Evolutionary conservation across 768 basidiomycete genomes (phyloP), one percentile per base, ranked within the genome.

Genomic region (Russula brevipes): DNA sequence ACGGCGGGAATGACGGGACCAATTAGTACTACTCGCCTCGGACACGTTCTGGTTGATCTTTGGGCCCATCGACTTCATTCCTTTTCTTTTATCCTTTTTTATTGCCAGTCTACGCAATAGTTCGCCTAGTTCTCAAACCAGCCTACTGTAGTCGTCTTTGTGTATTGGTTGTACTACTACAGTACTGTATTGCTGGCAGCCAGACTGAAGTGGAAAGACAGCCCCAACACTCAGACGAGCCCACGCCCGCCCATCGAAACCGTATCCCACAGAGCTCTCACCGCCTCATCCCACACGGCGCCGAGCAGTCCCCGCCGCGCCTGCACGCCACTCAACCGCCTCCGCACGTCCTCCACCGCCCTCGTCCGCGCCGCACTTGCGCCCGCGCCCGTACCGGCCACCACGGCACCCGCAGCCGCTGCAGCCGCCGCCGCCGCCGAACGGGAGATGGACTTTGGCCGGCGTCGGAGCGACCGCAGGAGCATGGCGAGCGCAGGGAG

Each of bases 241-340:
- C 67, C 67, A n/a, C 67, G 51, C 7, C 67, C 67, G 8, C 67
- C 67, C 67, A 68, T 68, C 30, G 51, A 35, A 4, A 66, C 59
- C 2, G 67, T 68, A 54, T 66, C 65, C 54, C 59, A 52, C 1
- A 68, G 12, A 1, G 67, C 67, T 19, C 65, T 51, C 31, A 63
- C 61, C 30, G 59, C 30, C 44, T 68, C 67, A 30, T 63, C 54
- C 65, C 67, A 68, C 24, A 68, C 33, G 0, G 46, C 36, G 17
- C 59, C 14, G 46, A 62, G 17, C 24, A 68, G 8, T 1, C 64
- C 64, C 19, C 56, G 58, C 7, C 59, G 24, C 0, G 50, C 61
- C 58, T 63, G 59, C 47, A 60, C 59, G 6, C 54, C 52, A 10
- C 65, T 63, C 42, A 66, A 39, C 0, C 65, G 65, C 49, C 65